Percentiles rank a stretch among this genome's conserved stretches.
Evolutionary conservation across 129 eudicot species (phyloP).

Genomic region (Mikania micrantha): DNA sequence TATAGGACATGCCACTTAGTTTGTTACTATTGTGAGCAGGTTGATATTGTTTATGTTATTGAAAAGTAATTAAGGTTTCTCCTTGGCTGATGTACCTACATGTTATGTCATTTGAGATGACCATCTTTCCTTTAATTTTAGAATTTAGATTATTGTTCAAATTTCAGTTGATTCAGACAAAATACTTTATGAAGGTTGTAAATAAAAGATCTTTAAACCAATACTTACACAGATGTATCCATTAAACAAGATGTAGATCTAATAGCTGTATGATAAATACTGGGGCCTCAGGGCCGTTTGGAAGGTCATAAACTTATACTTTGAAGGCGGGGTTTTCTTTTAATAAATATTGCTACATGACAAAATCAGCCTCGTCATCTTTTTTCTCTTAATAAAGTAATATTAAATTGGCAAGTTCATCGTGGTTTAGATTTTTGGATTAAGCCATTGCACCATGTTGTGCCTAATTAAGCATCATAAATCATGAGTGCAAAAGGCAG

Average conservation of each 20-base stretch:
- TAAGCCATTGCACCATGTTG: not conserved
- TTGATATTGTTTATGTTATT: not conserved
- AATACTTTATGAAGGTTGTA: not conserved
- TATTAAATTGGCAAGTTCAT: not conserved
- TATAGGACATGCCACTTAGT: conserved; percentile 15
- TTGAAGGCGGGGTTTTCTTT: not conserved
- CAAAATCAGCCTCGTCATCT: not conserved
- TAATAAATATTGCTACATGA: not conserved
- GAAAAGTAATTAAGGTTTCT: conserved; percentile 1
- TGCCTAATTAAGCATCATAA: conserved; percentile 1
- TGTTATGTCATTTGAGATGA: conserved; percentile 8
- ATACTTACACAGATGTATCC: not conserved
- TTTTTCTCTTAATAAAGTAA: not conserved
- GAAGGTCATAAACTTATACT: not conserved
- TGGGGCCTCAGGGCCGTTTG: not conserved
- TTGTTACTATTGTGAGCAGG: conserved; percentile 1
- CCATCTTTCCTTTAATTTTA: not conserved
- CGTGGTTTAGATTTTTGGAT: not conserved
- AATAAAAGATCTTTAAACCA: not conserved
- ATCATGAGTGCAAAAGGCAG: not conserved
- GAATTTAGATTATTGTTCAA: too few relatives aligned
- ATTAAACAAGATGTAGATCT: not conserved
- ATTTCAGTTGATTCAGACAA: not conserved
- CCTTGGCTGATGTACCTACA: conserved; percentile 2
- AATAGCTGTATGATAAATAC: not conserved